phyloP scores from a whole-genome alignment of 1,284 basidiomycete species.

The Sanguinoderma infundibulare region DNA sequence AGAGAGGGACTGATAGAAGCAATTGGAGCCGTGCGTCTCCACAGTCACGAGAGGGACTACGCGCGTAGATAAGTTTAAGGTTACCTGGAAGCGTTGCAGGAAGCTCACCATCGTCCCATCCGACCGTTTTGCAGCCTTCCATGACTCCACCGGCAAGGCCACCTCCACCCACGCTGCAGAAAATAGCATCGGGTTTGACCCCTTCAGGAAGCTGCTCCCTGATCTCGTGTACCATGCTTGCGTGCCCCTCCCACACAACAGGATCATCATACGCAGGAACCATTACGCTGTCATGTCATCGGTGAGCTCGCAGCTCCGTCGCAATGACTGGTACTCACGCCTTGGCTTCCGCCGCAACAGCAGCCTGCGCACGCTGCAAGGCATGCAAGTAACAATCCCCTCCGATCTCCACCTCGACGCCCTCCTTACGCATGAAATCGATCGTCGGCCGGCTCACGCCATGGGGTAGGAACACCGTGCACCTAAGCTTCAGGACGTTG shows the following conservation, averaged over 20 bases:
- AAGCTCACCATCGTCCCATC: slow-evolving; percentile 65
- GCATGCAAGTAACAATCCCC: slow-evolving; percentile 65
- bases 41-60: slow-evolving; percentile 68
- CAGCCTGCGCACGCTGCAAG: slow-evolving; percentile 48
- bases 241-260: slow-evolving; percentile 72
- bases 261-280: slow-evolving; percentile 73
- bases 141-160: slow-evolving; percentile 74
- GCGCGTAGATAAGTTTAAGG: background rate
- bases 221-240: slow-evolving; percentile 71
- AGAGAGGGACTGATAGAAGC: slow-evolving; percentile 73
- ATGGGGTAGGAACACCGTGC: slow-evolving; percentile 69
- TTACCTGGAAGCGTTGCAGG: background rate
- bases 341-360: slow-evolving; percentile 47
- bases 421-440: slow-evolving; percentile 52
- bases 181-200: slow-evolving; percentile 66
- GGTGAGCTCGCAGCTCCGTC: background rate
- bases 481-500: slow-evolving; percentile 53
- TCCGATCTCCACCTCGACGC: slow-evolving; percentile 56
- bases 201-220: slow-evolving; percentile 48
- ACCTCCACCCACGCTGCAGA: slow-evolving; percentile 78
- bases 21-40: slow-evolving; percentile 73
- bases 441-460: slow-evolving; percentile 53
- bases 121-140: slow-evolving; percentile 58
- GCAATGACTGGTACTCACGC: slow-evolving; percentile 51
- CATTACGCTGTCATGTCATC: slow-evolving; percentile 49